Evolutionary conservation across 2,329 filamentous ascomycete genomes (phyloP), one percentile per base, ranked within the genome.

Genomic region (Scedosporium dehoogii): DNA sequence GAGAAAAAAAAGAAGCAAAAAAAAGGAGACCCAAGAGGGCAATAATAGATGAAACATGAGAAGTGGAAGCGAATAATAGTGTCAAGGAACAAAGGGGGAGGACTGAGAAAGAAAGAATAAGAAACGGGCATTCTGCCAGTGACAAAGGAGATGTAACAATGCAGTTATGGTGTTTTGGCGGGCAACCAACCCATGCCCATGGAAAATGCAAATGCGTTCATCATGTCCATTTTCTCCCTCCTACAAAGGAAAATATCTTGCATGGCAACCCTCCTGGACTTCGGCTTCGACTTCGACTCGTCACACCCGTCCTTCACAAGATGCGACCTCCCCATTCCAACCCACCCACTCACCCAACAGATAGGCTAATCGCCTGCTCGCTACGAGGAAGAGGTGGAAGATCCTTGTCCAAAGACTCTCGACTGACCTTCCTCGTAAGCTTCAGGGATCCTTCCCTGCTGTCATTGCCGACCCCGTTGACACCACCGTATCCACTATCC

Each of bases 361-460:
- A 48, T 55, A 42, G 48, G 12, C 21, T 25, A 18, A 41, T 56
- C 56, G 61, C 59, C 38, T 65, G 62, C 57, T 68, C 67, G 56
- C 63, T 65, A 21, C 48, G 48, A 1, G 85, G 85, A 55, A 87
- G 70, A 3, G 83, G 81, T 6, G 84, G 85, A 57, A 87, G 71
- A 10, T 79, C 78, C 73, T 87, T 87, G 66, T 86, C 81, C 53
- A 86, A 73, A 66, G 83, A 85, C 48, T 83, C 80, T 57, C 78
- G 79, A 70, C 81, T 82, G 63, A 83, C 68, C 64, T 72, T 74
- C 33, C 71, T 65, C 44, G 73, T 72, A 51, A 76, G 68, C 63
- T 69, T 73, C 3, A 72, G 59, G 18, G 71, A 73, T 58, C 66
- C 65, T 55, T 70, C 70, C 46, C 68, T 65, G 62, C 66, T 70